Conservation (phyloP, 257 asterid species). For the Solanum verrucosum region DNA sequence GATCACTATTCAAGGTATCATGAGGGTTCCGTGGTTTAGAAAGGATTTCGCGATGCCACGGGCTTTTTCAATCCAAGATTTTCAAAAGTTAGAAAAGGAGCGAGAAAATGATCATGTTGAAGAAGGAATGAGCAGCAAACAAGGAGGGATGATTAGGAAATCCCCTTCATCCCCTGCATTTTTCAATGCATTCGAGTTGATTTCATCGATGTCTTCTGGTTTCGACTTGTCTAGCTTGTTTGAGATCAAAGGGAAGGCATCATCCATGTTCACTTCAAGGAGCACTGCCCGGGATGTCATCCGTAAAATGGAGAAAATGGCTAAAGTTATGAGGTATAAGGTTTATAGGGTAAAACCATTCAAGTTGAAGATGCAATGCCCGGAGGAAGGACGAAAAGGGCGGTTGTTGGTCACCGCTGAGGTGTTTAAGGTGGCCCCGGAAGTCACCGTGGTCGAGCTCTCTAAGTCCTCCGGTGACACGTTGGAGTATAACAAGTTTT, state of each 20-base stretch:
- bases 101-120: neutral
- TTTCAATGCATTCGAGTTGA: slow-evolving; percentile 47
- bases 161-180: slow-evolving; percentile 53
- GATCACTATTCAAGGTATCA: slow-evolving; percentile 32
- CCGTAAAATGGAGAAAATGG: slow-evolving; percentile 12
- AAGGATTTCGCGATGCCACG: slow-evolving; percentile 21
- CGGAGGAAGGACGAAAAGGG: slow-evolving; percentile 16
- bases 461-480: slow-evolving; percentile 57
- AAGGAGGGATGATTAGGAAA: slow-evolving; percentile 15
- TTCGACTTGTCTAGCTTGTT: slow-evolving; percentile 49
- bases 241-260: slow-evolving; percentile 31
- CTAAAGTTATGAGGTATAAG: slow-evolving; percentile 7
- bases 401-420: slow-evolving; percentile 16
- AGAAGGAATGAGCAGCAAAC: neutral
- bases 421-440: slow-evolving; percentile 42
- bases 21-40: slow-evolving; percentile 41
- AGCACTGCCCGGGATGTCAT: slow-evolving; percentile 11
- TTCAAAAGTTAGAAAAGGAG: slow-evolving; percentile 14
- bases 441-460: slow-evolving; percentile 54
- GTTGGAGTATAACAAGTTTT: slow-evolving; percentile 43
- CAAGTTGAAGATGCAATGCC: slow-evolving; percentile 10
- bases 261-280: slow-evolving; percentile 30
- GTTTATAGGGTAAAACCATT: slow-evolving; percentile 5
- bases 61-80: slow-evolving; percentile 14
- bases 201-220: slow-evolving; percentile 50